These are phyloP conservation scores for Diaporthe ampelina DNA, from an alignment of 2,329 filamentous ascomycete species.

Conservation along the genomic window DNA sequence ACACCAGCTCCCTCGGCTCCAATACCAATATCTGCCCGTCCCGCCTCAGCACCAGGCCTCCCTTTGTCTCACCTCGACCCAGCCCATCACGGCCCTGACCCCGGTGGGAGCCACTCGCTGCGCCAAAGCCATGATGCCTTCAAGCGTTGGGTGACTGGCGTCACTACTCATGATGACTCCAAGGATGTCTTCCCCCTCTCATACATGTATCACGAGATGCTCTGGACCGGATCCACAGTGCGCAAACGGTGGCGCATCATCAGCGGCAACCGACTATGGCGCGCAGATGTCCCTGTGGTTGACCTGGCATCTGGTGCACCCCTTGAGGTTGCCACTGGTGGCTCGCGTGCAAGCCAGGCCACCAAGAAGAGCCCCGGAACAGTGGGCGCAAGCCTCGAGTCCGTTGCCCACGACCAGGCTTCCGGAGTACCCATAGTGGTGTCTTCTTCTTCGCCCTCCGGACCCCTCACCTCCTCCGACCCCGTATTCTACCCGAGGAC, in stretches of 20 bases:
- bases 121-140: slow-evolving; percentile 53
- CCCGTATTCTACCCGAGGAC: slow-evolving; percentile 41
- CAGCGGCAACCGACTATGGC: slow-evolving; percentile 56
- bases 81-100: slow-evolving; percentile 17
- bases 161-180: slow-evolving; percentile 59
- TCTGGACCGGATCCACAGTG: slow-evolving; percentile 57
- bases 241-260: slow-evolving; percentile 56
- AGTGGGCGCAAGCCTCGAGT: not conserved
- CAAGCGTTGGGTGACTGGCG: slow-evolving; percentile 56
- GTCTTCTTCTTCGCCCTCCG: not conserved
- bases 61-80: not conserved
- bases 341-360: slow-evolving; percentile 38
- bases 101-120: slow-evolving; percentile 15
- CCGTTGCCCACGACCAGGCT: not conserved
- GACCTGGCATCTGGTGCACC: slow-evolving; percentile 47
- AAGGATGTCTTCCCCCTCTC: slow-evolving; percentile 60
- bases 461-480: slow-evolving; percentile 6
- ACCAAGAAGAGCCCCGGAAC: not conserved
- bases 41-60: not conserved
- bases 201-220: slow-evolving; percentile 51
- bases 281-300: slow-evolving; percentile 44
- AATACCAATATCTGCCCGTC: not conserved
- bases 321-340: slow-evolving; percentile 44
- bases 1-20: not conserved
- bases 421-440: not conserved